Evolutionary conservation across 169 alveolate genomes (phyloP), one percentile per base, ranked within the genome.

Genomic region (Cystoisospora suis): DNA sequence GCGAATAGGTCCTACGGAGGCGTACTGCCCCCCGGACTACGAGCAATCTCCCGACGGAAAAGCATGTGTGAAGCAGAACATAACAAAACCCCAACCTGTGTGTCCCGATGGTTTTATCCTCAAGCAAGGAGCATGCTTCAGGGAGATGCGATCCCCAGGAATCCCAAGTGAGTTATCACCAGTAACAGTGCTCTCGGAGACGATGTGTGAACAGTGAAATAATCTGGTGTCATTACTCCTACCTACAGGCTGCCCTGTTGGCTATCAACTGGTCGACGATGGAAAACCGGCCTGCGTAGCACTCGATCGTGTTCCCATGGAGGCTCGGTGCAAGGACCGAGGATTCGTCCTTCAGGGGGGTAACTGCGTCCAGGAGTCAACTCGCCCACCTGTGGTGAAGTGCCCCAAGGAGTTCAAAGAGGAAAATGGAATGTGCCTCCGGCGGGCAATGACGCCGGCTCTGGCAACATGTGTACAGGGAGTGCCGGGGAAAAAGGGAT

Each of bases 401-500:
- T 72, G 83, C 83, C 83, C 83, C 0, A 34, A 40, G 45, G 83
- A 72, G 27, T 72, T 23, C 32, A 72, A 72, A 17, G 83, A 72
- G 23, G 83, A 72, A 72, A 17, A 40, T 15, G 83, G 83, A n/a
- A 34, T 72, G 58, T 72, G 83, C 27, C 15, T 72, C 34, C 83
- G 83, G 3, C 49, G 83, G 3, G 83, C 36, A 36, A 72, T 17
- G 56, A 27, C 27, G 32, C 56, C 83, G 34, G 83, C 83, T 0
- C 7, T 27, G 32, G 56, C 42, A 29, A 34, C 36, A n/a, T 72
- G 83, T 56, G 34, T 40, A 36, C 56, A 72, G 83, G 83, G 83
- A n/a, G 83, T 72, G 15, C 83, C 53, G 56, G 56, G 56, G 38
- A 72, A 72, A 36, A 72, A 72, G 83, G 83, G 83, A 23, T 72